phyloP scores from a whole-genome alignment of 2,329 filamentous ascomycete species.

The Pezicula radicicola region DNA sequence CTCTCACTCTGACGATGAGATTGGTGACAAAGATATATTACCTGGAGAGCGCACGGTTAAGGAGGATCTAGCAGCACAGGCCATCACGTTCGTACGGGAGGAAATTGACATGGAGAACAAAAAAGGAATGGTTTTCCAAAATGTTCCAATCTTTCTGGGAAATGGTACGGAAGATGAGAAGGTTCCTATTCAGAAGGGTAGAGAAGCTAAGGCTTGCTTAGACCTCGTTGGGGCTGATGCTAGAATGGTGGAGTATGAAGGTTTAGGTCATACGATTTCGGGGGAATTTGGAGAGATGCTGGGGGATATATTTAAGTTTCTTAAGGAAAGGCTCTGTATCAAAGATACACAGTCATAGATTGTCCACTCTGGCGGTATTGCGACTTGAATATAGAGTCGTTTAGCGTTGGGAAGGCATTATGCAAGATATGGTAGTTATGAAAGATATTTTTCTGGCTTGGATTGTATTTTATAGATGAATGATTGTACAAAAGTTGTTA shows the following conservation, averaged over 20 bases:
- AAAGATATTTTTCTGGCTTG: too few relatives aligned
- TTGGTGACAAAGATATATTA: neutral
- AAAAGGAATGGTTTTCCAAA: conserved; percentile 1
- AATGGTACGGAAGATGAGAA: conserved; percentile 41
- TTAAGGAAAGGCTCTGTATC: conserved; percentile 14
- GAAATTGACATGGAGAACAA: conserved; percentile 25
- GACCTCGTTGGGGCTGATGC: conserved; percentile 31
- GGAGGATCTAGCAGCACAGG: neutral
- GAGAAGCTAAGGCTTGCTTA: conserved; percentile 32
- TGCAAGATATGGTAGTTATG: too few relatives aligned
- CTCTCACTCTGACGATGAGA: conserved; percentile 8
- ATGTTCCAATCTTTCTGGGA: conserved; percentile 41
- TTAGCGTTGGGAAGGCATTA: too few relatives aligned
- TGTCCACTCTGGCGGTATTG: too few relatives aligned
- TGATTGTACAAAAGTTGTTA: too few relatives aligned
- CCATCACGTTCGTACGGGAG: conserved; percentile 13
- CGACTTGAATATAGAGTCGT: too few relatives aligned
- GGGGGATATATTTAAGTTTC: conserved; percentile 32
- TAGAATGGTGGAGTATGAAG: conserved; percentile 35
- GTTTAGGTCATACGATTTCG: conserved; percentile 44
- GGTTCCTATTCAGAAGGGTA: conserved; percentile 34
- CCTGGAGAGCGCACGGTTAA: neutral
- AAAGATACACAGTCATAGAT: neutral
- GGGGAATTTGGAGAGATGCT: conserved; percentile 41
- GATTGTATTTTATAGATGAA: too few relatives aligned